These are phyloP conservation scores for Anacardium occidentale DNA, from an alignment of 345 rosid species.

Conservation along the genomic window DNA sequence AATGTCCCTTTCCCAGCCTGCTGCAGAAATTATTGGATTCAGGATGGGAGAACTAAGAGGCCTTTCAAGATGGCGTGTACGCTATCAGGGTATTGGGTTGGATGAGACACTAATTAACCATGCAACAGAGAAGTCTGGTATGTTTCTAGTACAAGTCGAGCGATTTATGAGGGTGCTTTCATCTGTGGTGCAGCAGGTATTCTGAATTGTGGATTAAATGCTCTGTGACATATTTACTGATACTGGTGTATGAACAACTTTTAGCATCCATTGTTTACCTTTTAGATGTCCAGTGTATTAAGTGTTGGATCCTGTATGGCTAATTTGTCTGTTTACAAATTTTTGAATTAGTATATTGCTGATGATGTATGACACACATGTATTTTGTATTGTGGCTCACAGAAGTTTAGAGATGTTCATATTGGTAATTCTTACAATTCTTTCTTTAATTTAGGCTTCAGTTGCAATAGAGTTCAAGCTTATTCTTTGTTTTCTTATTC, in stretches of 20 bases:
- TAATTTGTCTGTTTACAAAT: neutral
- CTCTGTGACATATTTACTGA: neutral
- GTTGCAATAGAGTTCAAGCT: too few species aligned
- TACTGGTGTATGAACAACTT: neutral
- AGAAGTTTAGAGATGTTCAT: neutral
- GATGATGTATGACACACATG: neutral
- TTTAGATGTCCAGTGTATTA: neutral
- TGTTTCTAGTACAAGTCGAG: conserved; percentile 79
- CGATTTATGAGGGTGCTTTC: conserved; percentile 80
- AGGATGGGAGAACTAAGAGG: conserved; percentile 94
- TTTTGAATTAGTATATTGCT: too few species aligned
- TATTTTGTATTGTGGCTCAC: neutral
- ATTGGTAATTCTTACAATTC: too few species aligned
- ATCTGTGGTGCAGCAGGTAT: conserved; percentile 80
- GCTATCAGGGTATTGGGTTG: conserved; percentile 69
- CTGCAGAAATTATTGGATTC: conserved; percentile 89
- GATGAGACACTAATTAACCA: conserved; percentile 63
- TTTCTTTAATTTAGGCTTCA: too few species aligned
- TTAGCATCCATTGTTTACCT: neutral
- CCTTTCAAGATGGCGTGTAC: conserved; percentile 91
- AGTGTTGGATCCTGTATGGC: neutral
- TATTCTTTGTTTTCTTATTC: too few species aligned
- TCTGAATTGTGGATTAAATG: conserved; percentile 19
- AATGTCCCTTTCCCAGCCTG: conserved; percentile 64
- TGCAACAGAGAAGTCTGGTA: conserved; percentile 78